phyloP scores from a whole-genome alignment of 2,329 filamentous ascomycete genomes.

The Neospermospora avenae region DNA sequence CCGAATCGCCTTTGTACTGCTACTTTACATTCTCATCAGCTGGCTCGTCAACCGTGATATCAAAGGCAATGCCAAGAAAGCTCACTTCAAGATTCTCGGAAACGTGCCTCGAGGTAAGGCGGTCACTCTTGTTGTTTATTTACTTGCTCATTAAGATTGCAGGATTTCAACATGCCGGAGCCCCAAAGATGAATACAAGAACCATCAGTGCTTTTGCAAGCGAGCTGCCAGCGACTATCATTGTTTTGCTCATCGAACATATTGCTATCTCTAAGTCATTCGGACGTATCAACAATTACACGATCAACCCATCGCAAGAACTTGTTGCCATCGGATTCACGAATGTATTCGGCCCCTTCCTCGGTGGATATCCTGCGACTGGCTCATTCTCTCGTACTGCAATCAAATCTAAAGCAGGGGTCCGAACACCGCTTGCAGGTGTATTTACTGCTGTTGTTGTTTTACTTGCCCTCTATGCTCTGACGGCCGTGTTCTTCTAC shows the following conservation, averaged over 20 bases:
- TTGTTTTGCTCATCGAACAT: slow-evolving; percentile 92
- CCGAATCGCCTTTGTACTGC: slow-evolving; percentile 84
- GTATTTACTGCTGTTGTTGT: slow-evolving; percentile 84
- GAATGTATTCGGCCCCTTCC: slow-evolving; percentile 86
- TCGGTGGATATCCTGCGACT: slow-evolving; percentile 88
- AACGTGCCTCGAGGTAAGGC: slow-evolving; percentile 67
- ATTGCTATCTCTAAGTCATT: slow-evolving; percentile 99
- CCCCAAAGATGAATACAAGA: slow-evolving; percentile 62
- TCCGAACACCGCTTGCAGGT: slow-evolving; percentile 88
- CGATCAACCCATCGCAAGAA: slow-evolving; percentile 92
- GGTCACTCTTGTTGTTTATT: too few species aligned
- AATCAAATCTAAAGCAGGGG: slow-evolving; percentile 95
- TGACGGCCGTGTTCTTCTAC: slow-evolving; percentile 89
- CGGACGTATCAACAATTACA: slow-evolving; percentile 92
- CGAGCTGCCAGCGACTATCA: slow-evolving; percentile 79
- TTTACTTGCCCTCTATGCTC: slow-evolving; percentile 82
- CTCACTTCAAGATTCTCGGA: slow-evolving; percentile 71
- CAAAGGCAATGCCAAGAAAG: slow-evolving; percentile 53
- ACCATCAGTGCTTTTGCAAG: slow-evolving; percentile 67
- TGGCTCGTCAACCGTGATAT: slow-evolving; percentile 70
- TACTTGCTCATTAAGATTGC: neutral
- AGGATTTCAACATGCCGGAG: slow-evolving; percentile 69
- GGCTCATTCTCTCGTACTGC: slow-evolving; percentile 95
- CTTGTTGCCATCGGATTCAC: slow-evolving; percentile 89
- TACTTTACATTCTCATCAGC: slow-evolving; percentile 89